Percentiles rank a stretch among this genome's conserved stretches.
Conservation (phyloP, 2,329 filamentous ascomycete genomes). For the Arthrobotrys sinensis region DNA sequence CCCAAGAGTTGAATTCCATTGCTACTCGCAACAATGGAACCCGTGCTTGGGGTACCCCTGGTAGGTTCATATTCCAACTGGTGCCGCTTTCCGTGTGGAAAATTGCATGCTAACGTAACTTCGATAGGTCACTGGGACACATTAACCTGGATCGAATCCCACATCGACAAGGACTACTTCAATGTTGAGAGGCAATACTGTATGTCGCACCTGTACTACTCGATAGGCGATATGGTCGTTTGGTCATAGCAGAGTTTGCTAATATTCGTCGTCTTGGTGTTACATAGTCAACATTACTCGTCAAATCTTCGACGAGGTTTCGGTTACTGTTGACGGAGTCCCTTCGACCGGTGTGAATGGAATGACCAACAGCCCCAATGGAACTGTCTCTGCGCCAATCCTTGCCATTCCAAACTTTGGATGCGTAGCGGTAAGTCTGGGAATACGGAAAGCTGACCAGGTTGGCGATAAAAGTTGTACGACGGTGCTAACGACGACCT, state of each 20-base stretch:
- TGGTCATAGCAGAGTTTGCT: background rate
- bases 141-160: constrained; percentile 61
- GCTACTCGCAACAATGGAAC: constrained; percentile 68
- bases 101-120: constrained; percentile 19
- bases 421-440: constrained; percentile 68
- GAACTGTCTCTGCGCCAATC: constrained; percentile 68
- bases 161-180: constrained; percentile 46
- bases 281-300: constrained; percentile 52
- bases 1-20: constrained; percentile 70
- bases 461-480: background rate
- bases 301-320: constrained; percentile 40
- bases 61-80: constrained; percentile 67
- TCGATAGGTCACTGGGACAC: constrained; percentile 63
- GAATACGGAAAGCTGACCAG: background rate
- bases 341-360: constrained; percentile 28
- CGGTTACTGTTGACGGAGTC: constrained; percentile 30
- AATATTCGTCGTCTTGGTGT: constrained; percentile 23
- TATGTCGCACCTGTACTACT: constrained; percentile 58
- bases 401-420: constrained; percentile 72
- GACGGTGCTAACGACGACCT: background rate
- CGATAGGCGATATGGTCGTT: constrained; percentile 24
- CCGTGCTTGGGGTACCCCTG: constrained; percentile 69
- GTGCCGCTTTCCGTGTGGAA: background rate
- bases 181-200: constrained; percentile 58
- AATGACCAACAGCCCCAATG: constrained; percentile 72